phyloP scores from a whole-genome alignment of 257 asterid genomes.

The Eustoma russellianum region DNA sequence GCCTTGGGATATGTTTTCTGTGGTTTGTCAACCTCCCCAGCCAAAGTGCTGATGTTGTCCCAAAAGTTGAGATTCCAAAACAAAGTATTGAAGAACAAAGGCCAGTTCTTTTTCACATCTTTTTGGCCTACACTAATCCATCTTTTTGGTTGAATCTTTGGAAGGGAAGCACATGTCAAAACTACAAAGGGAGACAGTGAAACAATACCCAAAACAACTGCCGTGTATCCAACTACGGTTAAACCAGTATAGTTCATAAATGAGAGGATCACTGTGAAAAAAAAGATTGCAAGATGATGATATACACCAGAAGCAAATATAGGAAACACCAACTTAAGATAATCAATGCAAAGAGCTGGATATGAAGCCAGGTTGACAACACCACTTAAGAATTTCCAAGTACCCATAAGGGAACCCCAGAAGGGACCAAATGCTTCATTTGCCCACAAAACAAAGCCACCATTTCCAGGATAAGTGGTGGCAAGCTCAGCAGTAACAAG shows the following conservation, averaged over 20 bases:
- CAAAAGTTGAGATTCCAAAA: conserved; percentile 76
- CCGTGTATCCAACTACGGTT: conserved; percentile 19
- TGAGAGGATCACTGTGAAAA: conserved; percentile 14
- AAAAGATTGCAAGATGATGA: conserved; percentile 18
- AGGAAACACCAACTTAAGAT: conserved; percentile 36
- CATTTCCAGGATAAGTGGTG: conserved; percentile 55
- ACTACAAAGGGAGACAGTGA: conserved; percentile 20
- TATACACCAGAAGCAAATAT: conserved; percentile 28
- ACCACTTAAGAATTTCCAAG: conserved; percentile 49
- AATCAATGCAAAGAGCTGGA: conserved; percentile 38
- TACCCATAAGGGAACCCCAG: conserved; percentile 52
- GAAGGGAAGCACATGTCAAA: conserved; percentile 14
- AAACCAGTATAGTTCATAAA: conserved; percentile 23
- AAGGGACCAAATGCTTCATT: conserved; percentile 52
- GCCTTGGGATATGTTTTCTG: conserved; percentile 48
- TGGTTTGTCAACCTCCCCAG: conserved; percentile 69
- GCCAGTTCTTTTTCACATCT: conserved; percentile 57
- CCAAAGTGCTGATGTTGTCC: conserved; percentile 71
- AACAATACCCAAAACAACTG: conserved; percentile 17
- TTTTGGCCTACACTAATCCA: conserved; percentile 50
- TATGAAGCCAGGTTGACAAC: conserved; percentile 44
- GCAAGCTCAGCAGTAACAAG: conserved; percentile 55
- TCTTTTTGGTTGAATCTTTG: conserved; percentile 17
- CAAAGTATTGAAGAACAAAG: conserved; percentile 49
- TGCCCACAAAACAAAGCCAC: conserved; percentile 57